A percentile compares a stretch with the other conserved stretches of the same genome.
Conservation (phyloP, 1,139 yeast genomes). For the Pichia sp. region DNA sequence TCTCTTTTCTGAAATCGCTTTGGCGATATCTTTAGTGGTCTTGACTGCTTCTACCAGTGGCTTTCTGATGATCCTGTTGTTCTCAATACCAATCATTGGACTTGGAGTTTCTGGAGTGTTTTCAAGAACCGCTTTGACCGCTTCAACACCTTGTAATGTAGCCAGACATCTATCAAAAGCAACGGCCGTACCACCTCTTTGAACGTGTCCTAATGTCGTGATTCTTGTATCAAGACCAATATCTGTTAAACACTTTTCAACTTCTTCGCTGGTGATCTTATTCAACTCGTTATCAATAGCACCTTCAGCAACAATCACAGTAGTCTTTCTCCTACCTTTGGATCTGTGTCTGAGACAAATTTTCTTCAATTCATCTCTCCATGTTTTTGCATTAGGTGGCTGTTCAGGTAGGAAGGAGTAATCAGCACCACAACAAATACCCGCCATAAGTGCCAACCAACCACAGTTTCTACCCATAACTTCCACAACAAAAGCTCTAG, state of each 20-base stretch:
- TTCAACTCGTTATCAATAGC: slow-evolving; percentile 79
- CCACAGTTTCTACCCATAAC: slow-evolving; percentile 99
- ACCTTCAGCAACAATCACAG: slow-evolving; percentile 96
- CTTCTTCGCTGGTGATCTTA: slow-evolving; percentile 74
- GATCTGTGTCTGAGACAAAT: slow-evolving; percentile 68
- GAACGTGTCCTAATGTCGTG: slow-evolving; percentile 94
- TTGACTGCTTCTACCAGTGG: slow-evolving; percentile 85
- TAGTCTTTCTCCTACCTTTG: slow-evolving; percentile 88
- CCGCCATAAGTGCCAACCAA: slow-evolving; percentile 96
- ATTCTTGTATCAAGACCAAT: slow-evolving; percentile 90
- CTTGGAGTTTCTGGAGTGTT: slow-evolving; percentile 88
- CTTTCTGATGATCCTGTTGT: slow-evolving; percentile 76
- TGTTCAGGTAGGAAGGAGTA: slow-evolving; percentile 88
- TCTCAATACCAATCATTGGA: slow-evolving; percentile 87
- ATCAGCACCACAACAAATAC: slow-evolving; percentile 93
- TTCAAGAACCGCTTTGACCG: slow-evolving; percentile 86
- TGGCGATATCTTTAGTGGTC: slow-evolving; percentile 79
- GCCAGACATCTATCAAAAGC: slow-evolving; percentile 88
- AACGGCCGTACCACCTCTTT: slow-evolving; percentile 97
- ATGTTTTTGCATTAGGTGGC: slow-evolving; percentile 57
- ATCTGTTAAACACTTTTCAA: slow-evolving; percentile 69
- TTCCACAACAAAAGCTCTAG: slow-evolving; percentile 95
- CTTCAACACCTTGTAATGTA: slow-evolving; percentile 95
- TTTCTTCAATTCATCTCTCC: slow-evolving; percentile 73
- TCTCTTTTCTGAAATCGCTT: slow-evolving; percentile 69